A percentile compares a stretch with the other conserved stretches of the same genome.
Evolutionary conservation across 768 basidiomycete genomes (phyloP).

Genomic region (Naganishia kalamii): DNA sequence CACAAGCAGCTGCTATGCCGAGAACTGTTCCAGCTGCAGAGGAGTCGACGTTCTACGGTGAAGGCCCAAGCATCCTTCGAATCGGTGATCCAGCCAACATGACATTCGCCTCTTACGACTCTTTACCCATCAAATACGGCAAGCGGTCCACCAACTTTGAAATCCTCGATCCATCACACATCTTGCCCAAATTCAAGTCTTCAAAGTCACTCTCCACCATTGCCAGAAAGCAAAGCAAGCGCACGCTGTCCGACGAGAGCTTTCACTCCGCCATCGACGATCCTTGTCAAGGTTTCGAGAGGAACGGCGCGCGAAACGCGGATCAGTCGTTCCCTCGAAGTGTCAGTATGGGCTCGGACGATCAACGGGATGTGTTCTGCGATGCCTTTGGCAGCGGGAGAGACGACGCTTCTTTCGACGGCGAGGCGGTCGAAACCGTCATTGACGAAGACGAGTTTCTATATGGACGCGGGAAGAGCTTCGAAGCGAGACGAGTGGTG

Average conservation of each 20-base stretch:
- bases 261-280: conserved; percentile 20
- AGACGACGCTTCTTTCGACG: neutral
- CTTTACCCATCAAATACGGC: conserved; percentile 13
- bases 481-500: neutral
- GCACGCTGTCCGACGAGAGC: conserved; percentile 16
- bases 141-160: conserved; percentile 18
- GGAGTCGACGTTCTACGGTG: conserved; percentile 7
- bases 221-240: neutral
- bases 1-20: neutral
- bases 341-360: conserved; percentile 16
- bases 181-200: neutral
- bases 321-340: conserved; percentile 21
- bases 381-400: neutral
- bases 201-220: conserved; percentile 1
- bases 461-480: too few species aligned
- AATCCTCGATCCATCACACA: conserved; percentile 10
- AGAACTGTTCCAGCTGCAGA: neutral
- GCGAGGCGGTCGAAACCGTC: conserved; percentile 8
- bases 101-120: conserved; percentile 12
- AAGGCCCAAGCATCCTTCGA: conserved; percentile 1
- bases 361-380: neutral
- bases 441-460: conserved; percentile 14
- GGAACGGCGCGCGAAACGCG: neutral
- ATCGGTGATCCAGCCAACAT: conserved; percentile 11
- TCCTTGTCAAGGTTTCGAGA: neutral